These are phyloP conservation scores for Ganoderma leucocontextum DNA, from an alignment of 1,284 basidiomycete genomes.

Conservation along the genomic window DNA sequence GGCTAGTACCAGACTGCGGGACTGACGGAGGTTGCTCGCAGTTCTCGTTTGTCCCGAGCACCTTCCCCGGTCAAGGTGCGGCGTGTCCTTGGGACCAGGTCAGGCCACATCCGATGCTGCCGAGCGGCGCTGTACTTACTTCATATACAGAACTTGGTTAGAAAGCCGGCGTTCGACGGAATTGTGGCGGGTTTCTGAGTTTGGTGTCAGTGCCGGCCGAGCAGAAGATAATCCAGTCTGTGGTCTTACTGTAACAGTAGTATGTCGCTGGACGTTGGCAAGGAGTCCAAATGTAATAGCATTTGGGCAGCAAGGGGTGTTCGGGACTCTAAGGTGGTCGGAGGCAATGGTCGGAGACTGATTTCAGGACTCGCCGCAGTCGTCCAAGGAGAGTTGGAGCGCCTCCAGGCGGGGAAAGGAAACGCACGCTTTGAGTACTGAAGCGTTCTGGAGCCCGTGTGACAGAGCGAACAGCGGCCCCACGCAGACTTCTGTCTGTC, in stretches of 20 bases:
- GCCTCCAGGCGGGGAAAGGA: no score
- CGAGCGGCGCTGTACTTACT: background rate
- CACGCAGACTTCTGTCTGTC: no score
- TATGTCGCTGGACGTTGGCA: background rate
- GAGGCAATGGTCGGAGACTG: no score
- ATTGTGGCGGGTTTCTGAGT: constrained; percentile 32
- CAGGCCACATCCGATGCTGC: constrained; percentile 10
- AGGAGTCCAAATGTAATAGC: background rate
- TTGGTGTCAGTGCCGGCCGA: background rate
- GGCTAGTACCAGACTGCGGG: background rate
- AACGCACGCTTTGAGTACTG: no score
- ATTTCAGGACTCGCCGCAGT: no score
- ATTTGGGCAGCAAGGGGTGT: background rate
- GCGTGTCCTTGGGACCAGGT: constrained; percentile 45
- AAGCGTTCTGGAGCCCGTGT: no score
- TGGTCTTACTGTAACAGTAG: background rate
- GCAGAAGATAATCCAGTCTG: background rate
- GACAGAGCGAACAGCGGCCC: no score
- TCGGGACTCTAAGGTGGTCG: no score
- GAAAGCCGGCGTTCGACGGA: constrained; percentile 39
- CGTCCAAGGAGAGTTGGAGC: no score
- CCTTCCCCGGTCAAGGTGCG: constrained; percentile 45
- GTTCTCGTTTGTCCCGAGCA: constrained; percentile 31
- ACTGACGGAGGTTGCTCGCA: constrained; percentile 39
- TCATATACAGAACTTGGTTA: constrained; percentile 29